phyloP scores from a whole-genome alignment of 2,329 filamentous ascomycete species.

The Albophoma yamanashiensis region DNA sequence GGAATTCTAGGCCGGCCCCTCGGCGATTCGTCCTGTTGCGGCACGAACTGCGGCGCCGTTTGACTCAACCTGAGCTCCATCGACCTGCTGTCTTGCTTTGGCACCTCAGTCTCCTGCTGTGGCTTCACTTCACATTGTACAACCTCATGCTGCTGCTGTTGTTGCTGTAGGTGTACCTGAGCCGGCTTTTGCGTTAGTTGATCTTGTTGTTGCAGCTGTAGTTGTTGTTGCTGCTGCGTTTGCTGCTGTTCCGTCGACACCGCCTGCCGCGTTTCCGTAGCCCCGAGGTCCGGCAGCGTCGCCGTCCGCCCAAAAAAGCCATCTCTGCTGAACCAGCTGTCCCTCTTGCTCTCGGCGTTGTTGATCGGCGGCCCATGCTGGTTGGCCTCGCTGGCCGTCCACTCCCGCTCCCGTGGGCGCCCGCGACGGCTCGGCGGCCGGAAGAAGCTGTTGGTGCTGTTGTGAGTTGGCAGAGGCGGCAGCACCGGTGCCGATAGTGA shows the following conservation, averaged over 20 bases:
- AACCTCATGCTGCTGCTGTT: constrained; percentile 3
- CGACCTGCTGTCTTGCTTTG: constrained; percentile 5
- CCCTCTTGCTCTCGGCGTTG: constrained; percentile 12
- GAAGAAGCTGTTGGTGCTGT: constrained; percentile 16
- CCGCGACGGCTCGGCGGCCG: constrained; percentile 8
- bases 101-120: constrained; percentile 5
- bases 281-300: constrained; percentile 24
- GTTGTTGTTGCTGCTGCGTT: constrained; percentile 1
- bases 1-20: constrained; percentile 3
- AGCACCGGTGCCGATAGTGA: constrained; percentile 15
- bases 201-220: neutral
- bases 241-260: constrained; percentile 1
- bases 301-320: constrained; percentile 22
- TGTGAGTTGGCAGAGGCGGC: constrained; percentile 21
- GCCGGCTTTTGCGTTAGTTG: neutral
- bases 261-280: constrained; percentile 12
- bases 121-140: neutral
- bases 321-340: constrained; percentile 12
- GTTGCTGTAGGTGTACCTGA: constrained; percentile 2
- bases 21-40: constrained; percentile 5
- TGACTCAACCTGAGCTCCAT: constrained; percentile 10
- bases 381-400: constrained; percentile 38
- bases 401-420: constrained; percentile 18
- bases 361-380: constrained; percentile 35
- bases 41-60: constrained; percentile 10